phyloP scores from a whole-genome alignment of 306 rosid species.

The Cicer bijugum region DNA sequence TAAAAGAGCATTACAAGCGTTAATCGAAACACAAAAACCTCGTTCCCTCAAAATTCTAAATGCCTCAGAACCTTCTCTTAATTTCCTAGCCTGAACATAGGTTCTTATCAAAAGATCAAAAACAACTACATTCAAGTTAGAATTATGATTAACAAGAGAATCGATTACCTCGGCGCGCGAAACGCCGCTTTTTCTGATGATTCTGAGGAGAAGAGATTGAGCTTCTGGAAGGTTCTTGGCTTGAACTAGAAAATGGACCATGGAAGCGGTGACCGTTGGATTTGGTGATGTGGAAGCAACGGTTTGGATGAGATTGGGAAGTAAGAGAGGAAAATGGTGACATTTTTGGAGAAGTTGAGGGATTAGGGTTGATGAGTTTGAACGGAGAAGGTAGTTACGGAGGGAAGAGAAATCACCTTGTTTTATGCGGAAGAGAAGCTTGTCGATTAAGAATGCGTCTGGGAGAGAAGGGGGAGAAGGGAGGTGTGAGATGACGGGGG shows the following conservation, averaged over 20 bases:
- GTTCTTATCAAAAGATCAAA: slow-evolving; percentile 80
- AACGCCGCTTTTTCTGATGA: slow-evolving; percentile 73
- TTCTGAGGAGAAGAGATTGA: slow-evolving; percentile 69
- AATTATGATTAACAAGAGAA: slow-evolving; percentile 31
- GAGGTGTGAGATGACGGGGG: background rate
- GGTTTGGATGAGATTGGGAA: slow-evolving; percentile 50
- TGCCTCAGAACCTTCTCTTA: slow-evolving; percentile 79
- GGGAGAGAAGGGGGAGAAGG: slow-evolving; percentile 41
- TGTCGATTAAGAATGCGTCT: slow-evolving; percentile 59
- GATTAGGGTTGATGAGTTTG: slow-evolving; percentile 51
- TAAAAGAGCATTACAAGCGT: slow-evolving; percentile 81
- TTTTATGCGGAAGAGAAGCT: slow-evolving; percentile 59
- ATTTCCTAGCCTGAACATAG: slow-evolving; percentile 82
- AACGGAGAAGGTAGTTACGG: slow-evolving; percentile 49
- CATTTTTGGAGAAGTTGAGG: slow-evolving; percentile 61
- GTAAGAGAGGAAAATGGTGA: slow-evolving; percentile 47
- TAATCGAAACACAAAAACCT: slow-evolving; percentile 64
- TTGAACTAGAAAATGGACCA: slow-evolving; percentile 65
- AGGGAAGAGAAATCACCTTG: slow-evolving; percentile 51
- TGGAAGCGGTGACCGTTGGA: slow-evolving; percentile 46
- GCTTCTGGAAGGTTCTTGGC: slow-evolving; percentile 69
- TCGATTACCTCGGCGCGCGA: slow-evolving; percentile 66
- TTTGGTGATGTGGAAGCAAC: slow-evolving; percentile 50
- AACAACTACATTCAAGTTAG: slow-evolving; percentile 21
- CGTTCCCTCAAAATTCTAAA: slow-evolving; percentile 55